phyloP scores from a whole-genome alignment of 768 basidiomycete genomes.

The Lentinus brumalis region DNA sequence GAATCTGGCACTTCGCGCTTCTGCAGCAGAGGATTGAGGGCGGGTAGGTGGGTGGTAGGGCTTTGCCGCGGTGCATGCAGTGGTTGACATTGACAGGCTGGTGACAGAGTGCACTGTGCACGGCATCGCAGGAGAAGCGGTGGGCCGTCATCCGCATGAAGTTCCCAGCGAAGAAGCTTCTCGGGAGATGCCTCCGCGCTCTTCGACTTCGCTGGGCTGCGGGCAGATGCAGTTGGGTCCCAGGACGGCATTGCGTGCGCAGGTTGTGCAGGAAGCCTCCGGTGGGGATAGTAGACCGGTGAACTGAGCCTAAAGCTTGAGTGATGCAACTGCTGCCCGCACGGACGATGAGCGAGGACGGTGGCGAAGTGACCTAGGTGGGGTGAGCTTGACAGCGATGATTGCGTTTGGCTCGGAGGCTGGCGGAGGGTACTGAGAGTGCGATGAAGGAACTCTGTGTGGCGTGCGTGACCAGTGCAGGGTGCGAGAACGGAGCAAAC shows the following conservation, averaged over 20 bases:
- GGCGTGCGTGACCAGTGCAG: too few relatives aligned
- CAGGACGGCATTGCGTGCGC: not conserved
- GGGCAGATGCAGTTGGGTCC: not conserved
- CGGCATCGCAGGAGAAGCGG: slow-evolving; percentile 9
- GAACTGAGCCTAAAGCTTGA: slow-evolving; percentile 15
- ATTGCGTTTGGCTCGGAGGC: not conserved
- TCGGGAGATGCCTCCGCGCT: not conserved
- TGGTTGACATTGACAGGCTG: not conserved
- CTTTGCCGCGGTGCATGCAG: not conserved
- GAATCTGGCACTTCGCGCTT: not conserved
- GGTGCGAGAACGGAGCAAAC: not conserved
- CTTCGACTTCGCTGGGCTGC: not conserved
- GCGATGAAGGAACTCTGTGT: not conserved
- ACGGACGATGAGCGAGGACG: not conserved
- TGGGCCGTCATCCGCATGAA: not conserved
- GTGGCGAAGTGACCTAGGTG: not conserved
- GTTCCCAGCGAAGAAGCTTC: not conserved
- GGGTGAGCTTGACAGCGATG: not conserved
- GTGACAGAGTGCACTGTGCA: not conserved
- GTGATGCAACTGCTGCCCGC: not conserved
- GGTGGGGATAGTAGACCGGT: not conserved
- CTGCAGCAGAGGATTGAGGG: too few relatives aligned
- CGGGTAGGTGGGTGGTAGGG: not conserved
- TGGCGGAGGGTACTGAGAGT: not conserved
- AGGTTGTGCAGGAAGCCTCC: not conserved